Evolutionary conservation across 2,329 filamentous ascomycete species (phyloP).

Genomic region (Neospermospora avenae): DNA sequence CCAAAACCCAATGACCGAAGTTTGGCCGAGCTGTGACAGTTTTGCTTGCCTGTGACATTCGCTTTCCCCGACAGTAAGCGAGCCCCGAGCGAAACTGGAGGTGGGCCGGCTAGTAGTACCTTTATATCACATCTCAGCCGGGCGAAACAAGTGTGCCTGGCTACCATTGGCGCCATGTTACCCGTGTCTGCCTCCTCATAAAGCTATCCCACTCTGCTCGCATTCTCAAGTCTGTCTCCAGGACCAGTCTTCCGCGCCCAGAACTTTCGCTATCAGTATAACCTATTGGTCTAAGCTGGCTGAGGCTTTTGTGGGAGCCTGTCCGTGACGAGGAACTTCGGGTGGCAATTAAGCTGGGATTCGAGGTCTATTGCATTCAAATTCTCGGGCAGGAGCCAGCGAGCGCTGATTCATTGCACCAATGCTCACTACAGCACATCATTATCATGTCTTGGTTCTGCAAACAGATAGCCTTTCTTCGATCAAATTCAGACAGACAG

Average conservation of each 20-base stretch:
- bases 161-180: not conserved
- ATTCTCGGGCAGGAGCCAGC: not conserved
- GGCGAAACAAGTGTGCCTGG: not conserved
- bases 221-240: not conserved
- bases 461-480: too few species aligned
- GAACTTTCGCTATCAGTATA: not conserved
- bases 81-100: too few species aligned
- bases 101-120: constrained; percentile 1
- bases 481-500: too few species aligned
- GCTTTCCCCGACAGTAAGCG: too few species aligned
- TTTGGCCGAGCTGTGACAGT: too few species aligned
- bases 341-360: not conserved
- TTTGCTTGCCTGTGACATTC: too few species aligned
- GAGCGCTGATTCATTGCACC: not conserved
- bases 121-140: not conserved
- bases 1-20: too few species aligned
- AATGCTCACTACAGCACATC: not conserved
- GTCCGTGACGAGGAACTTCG: not conserved
- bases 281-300: not conserved
- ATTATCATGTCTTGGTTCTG: not conserved
- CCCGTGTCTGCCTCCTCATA: constrained; percentile 1
- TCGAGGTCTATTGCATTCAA: not conserved
- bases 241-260: not conserved
- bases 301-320: not conserved
- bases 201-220: constrained; percentile 1